phyloP scores from a whole-genome alignment of 2,329 filamentous ascomycete genomes.

The Aspergillus fumigatus region DNA sequence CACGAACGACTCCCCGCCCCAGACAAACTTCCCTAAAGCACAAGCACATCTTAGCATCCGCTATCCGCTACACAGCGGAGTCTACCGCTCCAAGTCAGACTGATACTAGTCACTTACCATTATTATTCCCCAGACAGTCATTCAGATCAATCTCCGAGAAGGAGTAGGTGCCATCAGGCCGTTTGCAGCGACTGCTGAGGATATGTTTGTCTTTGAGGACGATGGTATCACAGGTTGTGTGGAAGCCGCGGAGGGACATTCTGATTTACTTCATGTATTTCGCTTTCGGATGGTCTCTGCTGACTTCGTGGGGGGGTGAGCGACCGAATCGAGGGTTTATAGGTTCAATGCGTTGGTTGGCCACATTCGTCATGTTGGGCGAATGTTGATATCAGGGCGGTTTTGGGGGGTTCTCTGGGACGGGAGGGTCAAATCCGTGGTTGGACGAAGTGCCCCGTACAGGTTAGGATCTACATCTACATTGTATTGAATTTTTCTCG shows the following conservation, averaged over 20 bases:
- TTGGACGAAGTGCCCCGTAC: background rate
- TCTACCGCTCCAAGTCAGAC: background rate
- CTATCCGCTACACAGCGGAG: background rate
- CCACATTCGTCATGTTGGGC: background rate
- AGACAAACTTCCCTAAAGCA: slow-evolving; percentile 7
- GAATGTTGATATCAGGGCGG: background rate
- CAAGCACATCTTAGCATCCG: too few relatives aligned
- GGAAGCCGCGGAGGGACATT: slow-evolving; percentile 3
- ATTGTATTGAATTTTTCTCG: background rate
- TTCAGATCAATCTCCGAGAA: slow-evolving; percentile 5
- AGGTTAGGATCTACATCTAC: background rate
- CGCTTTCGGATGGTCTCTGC: background rate
- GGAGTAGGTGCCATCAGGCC: background rate
- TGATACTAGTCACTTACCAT: background rate
- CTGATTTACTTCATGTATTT: background rate
- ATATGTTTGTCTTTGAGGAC: slow-evolving; percentile 5
- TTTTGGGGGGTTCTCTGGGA: background rate
- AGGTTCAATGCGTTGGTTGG: background rate
- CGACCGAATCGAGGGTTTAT: background rate
- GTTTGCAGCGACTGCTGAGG: slow-evolving; percentile 4
- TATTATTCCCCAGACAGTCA: slow-evolving; percentile 5
- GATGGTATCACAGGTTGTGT: slow-evolving; percentile 8
- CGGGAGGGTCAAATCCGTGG: background rate
- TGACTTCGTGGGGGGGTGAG: background rate
- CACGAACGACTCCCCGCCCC: slow-evolving; percentile 8